Evolutionary conservation across 192 early-diverging fungal genomes (phyloP), one percentile per base, ranked within the genome.

Genomic region (Coemansia asiatica): DNA sequence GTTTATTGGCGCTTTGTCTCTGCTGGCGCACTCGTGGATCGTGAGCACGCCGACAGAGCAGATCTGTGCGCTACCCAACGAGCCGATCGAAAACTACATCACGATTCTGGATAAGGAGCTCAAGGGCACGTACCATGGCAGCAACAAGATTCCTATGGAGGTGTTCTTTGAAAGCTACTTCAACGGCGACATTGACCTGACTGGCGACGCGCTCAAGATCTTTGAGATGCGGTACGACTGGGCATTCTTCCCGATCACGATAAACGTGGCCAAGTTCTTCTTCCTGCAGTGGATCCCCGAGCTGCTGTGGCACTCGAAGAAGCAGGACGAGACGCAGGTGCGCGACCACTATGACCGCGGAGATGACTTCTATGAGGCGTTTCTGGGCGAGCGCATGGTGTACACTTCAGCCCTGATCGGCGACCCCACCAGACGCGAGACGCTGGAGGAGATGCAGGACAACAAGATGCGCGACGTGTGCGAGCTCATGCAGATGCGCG

Each of bases 341-440:
- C 88, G 94, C 63, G 94, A 97, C 55, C 94, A 97, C 85, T 98
- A 98, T 80, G 96, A 98, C 83, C 90, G 96, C 66, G 96, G 96
- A 60, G 91, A 98, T 83, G 96, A 98, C 76, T 98, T 98, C 67
- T 97, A 97, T 80, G 91, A 87, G 23, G 92, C 92, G 28, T 96
- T 96, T 85, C 75, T 98, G 57, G 96, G 96, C 51, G 89, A 90
- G 46, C 85, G 85, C 67, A 98, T 98, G 96, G 85, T 96, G 56
- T 98, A 98, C 84, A 98, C 96, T 19, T 95, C 94, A 54, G 96
- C 93, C 51, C 89, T 98, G 58, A 88, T 96, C 65, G 86, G 88
- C 71, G 91, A 94, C 63, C 59, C 76, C 8, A 85, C 67, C 68
- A 83, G 85, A 67, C 81, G 85, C 62, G 93, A 98, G 83, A 87